Evolutionary conservation across 73 alveolate genomes (phyloP).

Genomic region (Paramecium sonneborni): DNA sequence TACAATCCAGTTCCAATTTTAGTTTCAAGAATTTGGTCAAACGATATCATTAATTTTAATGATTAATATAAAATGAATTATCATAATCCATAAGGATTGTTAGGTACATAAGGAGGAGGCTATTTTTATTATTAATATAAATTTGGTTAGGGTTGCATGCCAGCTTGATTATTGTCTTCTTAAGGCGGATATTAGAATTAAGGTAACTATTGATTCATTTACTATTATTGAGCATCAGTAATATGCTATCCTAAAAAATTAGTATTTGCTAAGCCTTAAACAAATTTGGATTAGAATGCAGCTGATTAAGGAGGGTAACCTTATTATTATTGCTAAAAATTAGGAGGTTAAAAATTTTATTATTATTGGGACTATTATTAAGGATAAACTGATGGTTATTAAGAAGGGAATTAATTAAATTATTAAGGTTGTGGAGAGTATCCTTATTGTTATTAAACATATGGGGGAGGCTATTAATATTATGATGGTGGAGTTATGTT

Average conservation of each 20-base stretch:
- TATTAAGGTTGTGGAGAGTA: not conserved
- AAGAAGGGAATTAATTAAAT: not conserved
- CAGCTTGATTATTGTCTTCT: not conserved
- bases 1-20: not conserved
- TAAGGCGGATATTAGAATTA: not conserved
- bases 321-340: not conserved
- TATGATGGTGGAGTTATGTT: not conserved
- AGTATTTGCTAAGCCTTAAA: not conserved
- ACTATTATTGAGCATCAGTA: not conserved
- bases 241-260: slow-evolving; percentile 10
- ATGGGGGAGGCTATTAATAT: not conserved
- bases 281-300: not conserved
- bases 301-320: not conserved
- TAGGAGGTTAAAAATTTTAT: not conserved
- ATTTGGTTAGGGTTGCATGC: not conserved
- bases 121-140: not conserved
- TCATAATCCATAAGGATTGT: slow-evolving; percentile 4
- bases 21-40: slow-evolving; percentile 25
- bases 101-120: not conserved
- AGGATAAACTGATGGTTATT: not conserved
- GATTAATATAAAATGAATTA: not conserved
- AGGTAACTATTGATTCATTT: not conserved
- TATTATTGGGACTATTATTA: not conserved
- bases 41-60: not conserved
- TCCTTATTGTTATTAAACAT: not conserved